Base-by-base conservation (phyloP, 2,329 filamentous ascomycete genomes). In the Clonostachys solani region DNA sequence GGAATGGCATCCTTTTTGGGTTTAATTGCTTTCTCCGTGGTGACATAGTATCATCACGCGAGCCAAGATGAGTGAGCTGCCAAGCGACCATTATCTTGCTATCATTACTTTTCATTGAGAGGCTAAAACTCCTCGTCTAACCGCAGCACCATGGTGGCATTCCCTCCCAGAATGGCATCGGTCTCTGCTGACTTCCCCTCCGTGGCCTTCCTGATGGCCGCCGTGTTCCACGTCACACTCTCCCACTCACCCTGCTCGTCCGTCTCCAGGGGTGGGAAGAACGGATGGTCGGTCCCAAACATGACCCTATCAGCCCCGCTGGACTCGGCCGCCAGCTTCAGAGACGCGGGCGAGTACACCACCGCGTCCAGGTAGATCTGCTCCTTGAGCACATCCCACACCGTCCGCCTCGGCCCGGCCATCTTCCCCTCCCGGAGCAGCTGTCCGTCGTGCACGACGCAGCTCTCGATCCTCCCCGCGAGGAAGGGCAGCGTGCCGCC, bases 281-380 rank as follows among this genome's bases (percentile, higher is more conserved):
- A 92, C 0, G 88, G 88, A 62, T 92, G 86, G 61, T 92, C 88
- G 1, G 87, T 92, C 23, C 87, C 89, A 66, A 92, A 92, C 73
- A 92, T 79, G 44, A 92, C 67, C 49, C 87, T 74, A 56, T 91
- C 87, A 1, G 74, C 72, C 0, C 87, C 86, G 50, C 77, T 74
- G 0, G 84, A 85, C 18, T 83, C 78, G 3, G 89, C 75, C 1
- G 88, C 88, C 2, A 86, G 86, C 56, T 78, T 83, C 48, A 92
- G 63, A 0, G 86, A 87, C 10, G 89, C 81, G 42, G 86, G 81
- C 0, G 85, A 88, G 64, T 94, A 91, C 7, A 95, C 80, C 13
- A 95, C 91, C 0, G 90, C 90, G 66, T 96, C 91, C 2, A 96
- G 77, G 61, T 91, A 94, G 42, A 96, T 80, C 68, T 96, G 94